Conservation (phyloP, 208 protist genomes). For the Crithidia thermophila region DNA sequence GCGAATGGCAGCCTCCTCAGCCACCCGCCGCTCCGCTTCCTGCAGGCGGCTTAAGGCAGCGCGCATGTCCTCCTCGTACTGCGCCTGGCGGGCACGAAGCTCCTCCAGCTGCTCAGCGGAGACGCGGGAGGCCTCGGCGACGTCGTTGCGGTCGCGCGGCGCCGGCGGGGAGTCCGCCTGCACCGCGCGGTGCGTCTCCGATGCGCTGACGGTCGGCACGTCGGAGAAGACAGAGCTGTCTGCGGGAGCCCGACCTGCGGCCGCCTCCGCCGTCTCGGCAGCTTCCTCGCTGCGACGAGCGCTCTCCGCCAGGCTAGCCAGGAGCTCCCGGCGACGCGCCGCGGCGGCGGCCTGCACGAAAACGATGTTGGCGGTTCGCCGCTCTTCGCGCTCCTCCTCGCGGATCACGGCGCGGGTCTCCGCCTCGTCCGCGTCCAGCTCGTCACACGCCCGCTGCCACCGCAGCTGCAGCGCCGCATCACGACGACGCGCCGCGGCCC, state of each 20-base stretch:
- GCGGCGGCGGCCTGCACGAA: slow-evolving; percentile 19
- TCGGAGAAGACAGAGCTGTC: background rate
- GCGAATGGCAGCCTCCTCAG: slow-evolving; percentile 46
- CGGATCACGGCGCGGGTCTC: slow-evolving; percentile 40
- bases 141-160: background rate
- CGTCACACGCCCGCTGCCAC: slow-evolving; percentile 32
- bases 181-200: background rate
- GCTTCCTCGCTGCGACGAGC: background rate
- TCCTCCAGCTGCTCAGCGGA: slow-evolving; percentile 34
- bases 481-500: slow-evolving; percentile 5
- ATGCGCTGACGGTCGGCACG: slow-evolving; percentile 6
- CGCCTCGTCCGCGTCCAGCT: slow-evolving; percentile 45
- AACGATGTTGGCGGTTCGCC: slow-evolving; percentile 25
- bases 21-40: slow-evolving; percentile 61
- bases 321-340: slow-evolving; percentile 9
- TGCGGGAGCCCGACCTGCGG: slow-evolving; percentile 2
- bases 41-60: slow-evolving; percentile 51
- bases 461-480: slow-evolving; percentile 20
- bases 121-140: slow-evolving; percentile 1
- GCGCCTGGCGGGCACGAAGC: slow-evolving; percentile 29
- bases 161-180: background rate
- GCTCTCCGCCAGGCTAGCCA: background rate
- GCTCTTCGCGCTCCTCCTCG: slow-evolving; percentile 49
- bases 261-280: background rate
- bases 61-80: slow-evolving; percentile 42